These are phyloP conservation scores for Medicago arabica DNA, from an alignment of 306 rosid genomes.

Conservation along the genomic window DNA sequence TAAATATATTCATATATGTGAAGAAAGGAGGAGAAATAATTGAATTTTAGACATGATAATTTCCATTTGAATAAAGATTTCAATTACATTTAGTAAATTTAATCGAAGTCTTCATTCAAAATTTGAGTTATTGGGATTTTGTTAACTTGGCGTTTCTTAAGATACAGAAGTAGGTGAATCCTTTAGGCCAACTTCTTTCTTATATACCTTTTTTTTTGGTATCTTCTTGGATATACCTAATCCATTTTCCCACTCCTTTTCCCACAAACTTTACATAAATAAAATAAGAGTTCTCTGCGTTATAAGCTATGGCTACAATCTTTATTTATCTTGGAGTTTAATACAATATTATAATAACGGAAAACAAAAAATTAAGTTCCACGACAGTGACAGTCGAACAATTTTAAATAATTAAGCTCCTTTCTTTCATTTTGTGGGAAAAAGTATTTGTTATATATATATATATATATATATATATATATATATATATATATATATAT, in stretches of 20 bases:
- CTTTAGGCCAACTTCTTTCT: conserved; percentile 26
- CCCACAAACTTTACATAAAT: conserved; percentile 21
- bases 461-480: too few relatives aligned
- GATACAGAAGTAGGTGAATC: conserved; percentile 51
- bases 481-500: too few relatives aligned
- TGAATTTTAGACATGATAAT: too few relatives aligned
- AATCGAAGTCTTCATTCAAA: too few relatives aligned
- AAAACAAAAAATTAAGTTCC: background rate
- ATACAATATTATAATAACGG: background rate
- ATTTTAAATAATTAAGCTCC: background rate
- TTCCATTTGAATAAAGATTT: too few relatives aligned
- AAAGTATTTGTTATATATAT: too few relatives aligned
- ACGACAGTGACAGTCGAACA: background rate
- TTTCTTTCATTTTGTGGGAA: too few relatives aligned
- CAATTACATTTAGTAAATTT: too few relatives aligned
- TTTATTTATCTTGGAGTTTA: background rate
- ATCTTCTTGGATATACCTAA: conserved; percentile 57
- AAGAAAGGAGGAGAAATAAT: too few relatives aligned
- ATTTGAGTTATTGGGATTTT: background rate
- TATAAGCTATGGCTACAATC: background rate
- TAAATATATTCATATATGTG: too few relatives aligned
- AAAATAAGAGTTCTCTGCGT: background rate
- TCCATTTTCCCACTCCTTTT: conserved; percentile 49
- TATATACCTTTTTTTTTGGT: conserved; percentile 24
- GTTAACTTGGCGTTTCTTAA: background rate